Conservation (phyloP, 202 grass and related monocot genomes). For the Brachypodium distachyon region DNA sequence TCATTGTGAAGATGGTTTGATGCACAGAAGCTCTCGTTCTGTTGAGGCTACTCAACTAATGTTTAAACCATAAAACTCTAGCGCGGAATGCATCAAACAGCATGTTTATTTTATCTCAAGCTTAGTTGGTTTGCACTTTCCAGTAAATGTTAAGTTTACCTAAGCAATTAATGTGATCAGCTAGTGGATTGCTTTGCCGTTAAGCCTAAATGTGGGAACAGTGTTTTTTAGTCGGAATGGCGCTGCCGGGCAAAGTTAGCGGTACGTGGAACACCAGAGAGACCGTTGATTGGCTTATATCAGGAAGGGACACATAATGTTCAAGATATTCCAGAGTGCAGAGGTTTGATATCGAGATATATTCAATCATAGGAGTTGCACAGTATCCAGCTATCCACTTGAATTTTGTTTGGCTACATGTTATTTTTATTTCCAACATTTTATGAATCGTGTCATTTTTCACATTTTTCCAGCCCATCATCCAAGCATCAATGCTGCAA, state of each 20-base stretch:
- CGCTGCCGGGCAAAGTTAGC: conserved; percentile 89
- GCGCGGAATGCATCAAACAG: not conserved
- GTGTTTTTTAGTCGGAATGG: conserved; percentile 68
- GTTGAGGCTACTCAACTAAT: not conserved
- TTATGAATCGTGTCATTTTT: conserved; percentile 7
- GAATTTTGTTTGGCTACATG: not conserved
- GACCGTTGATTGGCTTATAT: conserved; percentile 72
- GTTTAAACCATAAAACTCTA: not conserved
- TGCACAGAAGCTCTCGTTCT: not conserved
- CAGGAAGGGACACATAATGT: conserved; percentile 81
- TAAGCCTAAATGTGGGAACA: not conserved
- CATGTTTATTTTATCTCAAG: not conserved
- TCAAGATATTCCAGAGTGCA: conserved; percentile 75
- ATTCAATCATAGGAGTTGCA: not conserved
- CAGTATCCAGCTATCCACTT: not conserved
- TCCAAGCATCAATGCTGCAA: conserved; percentile 79
- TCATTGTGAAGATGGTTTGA: not conserved
- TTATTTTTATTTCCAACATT: not conserved
- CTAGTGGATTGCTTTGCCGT: not conserved
- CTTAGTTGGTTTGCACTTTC: not conserved
- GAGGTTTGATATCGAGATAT: conserved; percentile 36
- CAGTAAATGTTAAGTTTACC: not conserved
- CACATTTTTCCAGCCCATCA: conserved; percentile 67
- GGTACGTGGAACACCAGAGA: conserved; percentile 72
- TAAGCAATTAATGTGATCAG: not conserved